Evolutionary conservation across 331 rosid species (phyloP).

Genomic region (Malus hybrid): DNA sequence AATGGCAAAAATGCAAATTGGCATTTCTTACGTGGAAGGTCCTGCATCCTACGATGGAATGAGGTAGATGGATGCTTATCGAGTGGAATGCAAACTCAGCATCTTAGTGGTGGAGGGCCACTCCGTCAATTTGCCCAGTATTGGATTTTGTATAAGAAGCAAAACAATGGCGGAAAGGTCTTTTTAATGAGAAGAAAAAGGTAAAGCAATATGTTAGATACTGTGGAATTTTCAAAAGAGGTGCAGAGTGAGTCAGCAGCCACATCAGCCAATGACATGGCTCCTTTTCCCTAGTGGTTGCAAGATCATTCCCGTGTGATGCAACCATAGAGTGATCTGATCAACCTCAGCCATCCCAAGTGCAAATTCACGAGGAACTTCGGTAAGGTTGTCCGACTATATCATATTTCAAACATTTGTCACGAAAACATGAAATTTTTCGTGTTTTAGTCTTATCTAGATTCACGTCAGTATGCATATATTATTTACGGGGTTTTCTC

Average conservation of each 20-base stretch:
- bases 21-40: conserved; percentile 24
- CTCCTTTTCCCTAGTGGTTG: conserved; percentile 15
- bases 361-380: not conserved
- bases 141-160: conserved; percentile 21
- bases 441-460: no score
- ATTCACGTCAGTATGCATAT: not conserved
- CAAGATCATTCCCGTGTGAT: conserved; percentile 16
- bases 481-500: not conserved
- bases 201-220: conserved; percentile 15
- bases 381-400: not conserved
- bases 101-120: conserved; percentile 39
- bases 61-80: conserved; percentile 40
- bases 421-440: no score
- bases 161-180: conserved; percentile 15
- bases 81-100: conserved; percentile 91
- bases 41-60: conserved; percentile 33
- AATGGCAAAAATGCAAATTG: not conserved
- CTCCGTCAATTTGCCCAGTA: conserved; percentile 2
- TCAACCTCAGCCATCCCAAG: conserved; percentile 7
- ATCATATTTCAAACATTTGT: not conserved
- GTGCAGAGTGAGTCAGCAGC: conserved; percentile 54
- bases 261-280: conserved; percentile 37
- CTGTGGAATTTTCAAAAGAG: conserved; percentile 23
- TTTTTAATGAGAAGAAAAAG: not conserved
- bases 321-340: not conserved